Evolutionary conservation across 2,329 filamentous ascomycete species (phyloP).

Genomic region (Pseudocercospora macadamiae): DNA sequence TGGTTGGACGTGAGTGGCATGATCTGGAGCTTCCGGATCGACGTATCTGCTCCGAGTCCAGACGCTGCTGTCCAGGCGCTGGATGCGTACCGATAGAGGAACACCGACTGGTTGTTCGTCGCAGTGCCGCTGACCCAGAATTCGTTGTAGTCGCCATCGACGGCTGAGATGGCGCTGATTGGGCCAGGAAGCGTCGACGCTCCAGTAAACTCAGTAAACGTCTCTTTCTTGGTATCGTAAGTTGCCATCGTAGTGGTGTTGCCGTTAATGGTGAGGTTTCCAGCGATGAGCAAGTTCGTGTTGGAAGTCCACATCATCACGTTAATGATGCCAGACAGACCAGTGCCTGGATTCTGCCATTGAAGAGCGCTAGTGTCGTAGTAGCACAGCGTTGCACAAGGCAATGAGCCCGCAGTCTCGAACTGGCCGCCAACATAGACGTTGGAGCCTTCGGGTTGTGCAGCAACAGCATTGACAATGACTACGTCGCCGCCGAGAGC

Average conservation of each 20-base stretch:
- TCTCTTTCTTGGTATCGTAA: constrained; percentile 69
- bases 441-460: constrained; percentile 69
- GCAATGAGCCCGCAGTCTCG: constrained; percentile 76
- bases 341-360: constrained; percentile 79
- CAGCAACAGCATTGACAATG: constrained; percentile 74
- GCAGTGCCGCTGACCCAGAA: constrained; percentile 76
- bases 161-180: constrained; percentile 74
- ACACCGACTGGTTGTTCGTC: constrained; percentile 68
- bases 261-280: constrained; percentile 70
- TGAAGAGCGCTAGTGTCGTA: constrained; percentile 71
- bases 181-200: constrained; percentile 74
- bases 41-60: constrained; percentile 66
- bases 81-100: constrained; percentile 76
- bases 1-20: constrained; percentile 73
- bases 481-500: constrained; percentile 70
- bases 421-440: constrained; percentile 89
- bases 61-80: constrained; percentile 70
- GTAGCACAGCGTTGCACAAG: constrained; percentile 79
- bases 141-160: constrained; percentile 69
- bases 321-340: constrained; percentile 70
- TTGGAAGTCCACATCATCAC: constrained; percentile 75
- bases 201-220: constrained; percentile 66
- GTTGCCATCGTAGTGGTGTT: constrained; percentile 69
- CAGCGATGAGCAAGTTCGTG: constrained; percentile 74
- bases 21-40: constrained; percentile 79